Evolutionary conservation across 768 basidiomycete species (phyloP), one percentile per base, ranked within the genome.

Genomic region (Coprinopsis marcescibilis): DNA sequence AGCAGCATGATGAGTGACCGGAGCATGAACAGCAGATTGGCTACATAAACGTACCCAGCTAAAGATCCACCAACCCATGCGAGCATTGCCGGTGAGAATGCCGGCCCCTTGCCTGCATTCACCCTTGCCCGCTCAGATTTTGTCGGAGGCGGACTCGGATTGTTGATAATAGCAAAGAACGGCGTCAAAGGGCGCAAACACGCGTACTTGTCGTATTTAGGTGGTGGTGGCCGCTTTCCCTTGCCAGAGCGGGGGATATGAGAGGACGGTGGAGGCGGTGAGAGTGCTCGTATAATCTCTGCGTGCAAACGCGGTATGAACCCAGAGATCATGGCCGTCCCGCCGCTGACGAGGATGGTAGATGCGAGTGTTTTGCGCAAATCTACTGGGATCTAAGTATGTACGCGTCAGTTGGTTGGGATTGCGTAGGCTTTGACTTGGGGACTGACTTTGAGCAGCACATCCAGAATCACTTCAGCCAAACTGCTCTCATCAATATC

Each of bases 21-120:
- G 37, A 54, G 4, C 20, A 44, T 43, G 15, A 52, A 32, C 42
- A 21, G 25, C 33, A 40, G n/a, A 21, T n/a, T n/a, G n/a, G n/a
- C n/a, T n/a, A n/a, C n/a, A 10, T 27, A 27, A 25, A 73, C 82
- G 52, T 63, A 92, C 85, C 94, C 95, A 2, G 93, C 90, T 15
- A 98, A 61, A 17, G 89, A 92, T 0, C 91, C 95, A 3, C 95
- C 95, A 10, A 99, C 81, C 95, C 95, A 99, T 0, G 85, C 76
- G 66, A 94, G 71, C 26, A 81, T 72, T 1, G 83, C 80, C 1
- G 92, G 86, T 3, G 83, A 68, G 65, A 95, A 97, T 0, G 88
- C 85, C 0, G 95, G 94, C 0, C 91, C 92, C 54, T 80, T 85
- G 1, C 92, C 94, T 1, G 81, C 83, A 52, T 82, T 83, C 0